Evolutionary conservation across 176 grass and related monocot genomes (phyloP).

Genomic region (Alopecurus myosuroides): DNA sequence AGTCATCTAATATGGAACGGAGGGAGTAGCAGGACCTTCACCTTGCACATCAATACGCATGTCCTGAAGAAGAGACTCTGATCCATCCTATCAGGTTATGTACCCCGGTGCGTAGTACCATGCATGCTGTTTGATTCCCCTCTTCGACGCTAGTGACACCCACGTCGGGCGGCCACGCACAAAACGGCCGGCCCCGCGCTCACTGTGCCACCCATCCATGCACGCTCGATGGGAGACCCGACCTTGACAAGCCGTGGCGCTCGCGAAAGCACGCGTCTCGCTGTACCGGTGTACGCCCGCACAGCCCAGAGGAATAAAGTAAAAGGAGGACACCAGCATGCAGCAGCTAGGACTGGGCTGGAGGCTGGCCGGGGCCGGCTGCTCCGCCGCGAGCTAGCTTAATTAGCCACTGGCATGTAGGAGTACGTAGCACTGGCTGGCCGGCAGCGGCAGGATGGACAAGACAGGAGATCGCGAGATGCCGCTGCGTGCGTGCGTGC

Average conservation of each 20-base stretch:
- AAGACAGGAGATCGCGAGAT: slow-evolving; percentile 16
- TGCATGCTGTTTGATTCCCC: not conserved
- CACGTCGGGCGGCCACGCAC: not conserved
- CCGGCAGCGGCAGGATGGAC: not conserved
- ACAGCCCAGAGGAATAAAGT: slow-evolving; percentile 10
- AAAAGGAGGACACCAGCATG: not conserved
- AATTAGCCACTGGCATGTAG: no score
- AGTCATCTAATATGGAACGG: no score
- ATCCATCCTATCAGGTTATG: not conserved
- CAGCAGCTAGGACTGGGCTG: not conserved
- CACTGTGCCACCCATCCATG: no score
- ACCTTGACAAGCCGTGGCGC: not conserved
- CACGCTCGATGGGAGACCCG: not conserved
- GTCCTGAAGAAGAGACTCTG: not conserved
- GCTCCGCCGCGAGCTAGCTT: not conserved
- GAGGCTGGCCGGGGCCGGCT: not conserved
- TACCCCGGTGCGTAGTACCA: not conserved
- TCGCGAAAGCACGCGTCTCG: not conserved
- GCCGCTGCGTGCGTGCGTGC: not conserved
- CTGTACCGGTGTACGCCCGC: not conserved
- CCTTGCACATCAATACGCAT: not conserved
- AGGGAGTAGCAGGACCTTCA: no score
- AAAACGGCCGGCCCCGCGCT: no score
- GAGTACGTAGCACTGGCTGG: not conserved
- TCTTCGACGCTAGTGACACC: not conserved